Evolutionary conservation across 331 rosid species (phyloP), one percentile per base, ranked within the genome.

Genomic region (Stylosanthes scabra): DNA sequence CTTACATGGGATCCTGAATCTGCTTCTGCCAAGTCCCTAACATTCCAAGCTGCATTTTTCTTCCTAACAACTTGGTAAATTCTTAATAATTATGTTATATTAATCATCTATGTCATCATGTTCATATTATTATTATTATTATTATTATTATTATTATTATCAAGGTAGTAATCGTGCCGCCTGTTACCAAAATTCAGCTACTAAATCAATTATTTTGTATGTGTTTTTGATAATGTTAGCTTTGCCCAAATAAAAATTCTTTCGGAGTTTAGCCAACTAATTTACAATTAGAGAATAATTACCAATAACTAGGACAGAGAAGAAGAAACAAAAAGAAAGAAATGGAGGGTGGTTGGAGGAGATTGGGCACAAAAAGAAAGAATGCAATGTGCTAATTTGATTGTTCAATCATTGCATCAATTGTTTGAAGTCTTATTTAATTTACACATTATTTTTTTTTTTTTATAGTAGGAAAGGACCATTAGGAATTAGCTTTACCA

Each of bases 21-120:
- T 49, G 77, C 90, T 71, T 76, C 91, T 69, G 71, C 93, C 31
- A 86, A 66, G 56, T 74, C 83, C 73, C 75, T 90, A 51, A 81
- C 93, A 74, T 88, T 86, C 82, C 96, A 87, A 69, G 92, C 91
- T 49, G 97, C 81, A 7, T 83, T 92, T 80, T 92, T 92, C 93
- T 92, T 90, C 84, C 54, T 90, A 42, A 1, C 97, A 49, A 83
- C 96, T 56, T 92, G 99, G 99, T 92, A 91, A 20, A 20, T 20
- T 20, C 25, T 20, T 20, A 20, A 20, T 20, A 20, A 0, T 0
- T 20, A 20, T 20, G 25, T 20, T 20, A 20, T 20, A 20, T 20
- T 20, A 20, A 20, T 20, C 25, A 20, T 1, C 25, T 20, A 20
- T 20, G 0, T 20, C 25, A 20, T 20, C 25, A 20, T 20, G 25